Percentiles rank a stretch among this genome's conserved stretches.
Evolutionary conservation across 768 basidiomycete genomes (phyloP).

Genomic region (Leccinum uliginosum): DNA sequence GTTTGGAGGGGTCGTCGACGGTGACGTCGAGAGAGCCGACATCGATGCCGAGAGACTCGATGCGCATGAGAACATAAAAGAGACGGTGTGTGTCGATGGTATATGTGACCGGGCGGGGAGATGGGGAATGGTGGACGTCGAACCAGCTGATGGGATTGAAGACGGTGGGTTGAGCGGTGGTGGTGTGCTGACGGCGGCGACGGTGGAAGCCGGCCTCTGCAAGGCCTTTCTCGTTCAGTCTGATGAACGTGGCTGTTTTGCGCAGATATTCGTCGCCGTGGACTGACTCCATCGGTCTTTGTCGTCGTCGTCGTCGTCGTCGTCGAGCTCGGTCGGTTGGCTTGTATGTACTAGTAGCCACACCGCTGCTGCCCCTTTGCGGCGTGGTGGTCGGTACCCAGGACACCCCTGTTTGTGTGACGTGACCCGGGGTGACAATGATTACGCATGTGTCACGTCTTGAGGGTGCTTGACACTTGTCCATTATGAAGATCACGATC

Average conservation of each 20-base stretch:
- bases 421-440: slow-evolving; percentile 17
- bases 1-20: slow-evolving; percentile 67
- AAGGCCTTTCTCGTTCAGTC: slow-evolving; percentile 65
- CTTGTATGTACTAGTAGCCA: neutral
- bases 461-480: slow-evolving; percentile 11
- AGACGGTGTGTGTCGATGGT: slow-evolving; percentile 76
- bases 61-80: slow-evolving; percentile 82
- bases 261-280: slow-evolving; percentile 75
- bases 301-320: slow-evolving; percentile 8
- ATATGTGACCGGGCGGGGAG: slow-evolving; percentile 61
- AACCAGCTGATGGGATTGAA: slow-evolving; percentile 68
- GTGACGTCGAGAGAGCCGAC: slow-evolving; percentile 79
- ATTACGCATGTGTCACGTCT: slow-evolving; percentile 23
- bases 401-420: slow-evolving; percentile 15
- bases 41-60: slow-evolving; percentile 74
- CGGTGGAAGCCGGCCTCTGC: slow-evolving; percentile 60
- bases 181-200: slow-evolving; percentile 37
- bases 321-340: neutral
- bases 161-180: slow-evolving; percentile 34
- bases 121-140: slow-evolving; percentile 23
- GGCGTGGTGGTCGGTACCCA: slow-evolving; percentile 22
- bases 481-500: slow-evolving; percentile 85
- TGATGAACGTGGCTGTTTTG: slow-evolving; percentile 65
- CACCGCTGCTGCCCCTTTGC: slow-evolving; percentile 19
- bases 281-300: slow-evolving; percentile 44